Conservation (phyloP, 176 grass and related monocot species). For the Zoysia pacifica region DNA sequence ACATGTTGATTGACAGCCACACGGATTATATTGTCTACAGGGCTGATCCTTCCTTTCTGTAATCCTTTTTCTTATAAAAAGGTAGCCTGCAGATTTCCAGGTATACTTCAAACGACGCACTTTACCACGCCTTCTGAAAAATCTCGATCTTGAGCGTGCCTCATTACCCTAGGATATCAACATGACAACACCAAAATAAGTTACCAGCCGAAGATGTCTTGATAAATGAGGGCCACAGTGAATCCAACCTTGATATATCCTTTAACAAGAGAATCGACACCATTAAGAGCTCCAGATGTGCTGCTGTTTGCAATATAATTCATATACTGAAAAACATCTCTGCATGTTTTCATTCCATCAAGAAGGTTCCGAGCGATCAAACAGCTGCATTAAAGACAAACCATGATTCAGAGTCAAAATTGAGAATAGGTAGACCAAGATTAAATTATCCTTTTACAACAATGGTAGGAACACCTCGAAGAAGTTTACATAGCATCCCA, state of each 20-base stretch:
- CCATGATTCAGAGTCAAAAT: conserved; percentile 31
- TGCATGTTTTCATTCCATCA: conserved; percentile 95
- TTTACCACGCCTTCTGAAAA: conserved; percentile 79
- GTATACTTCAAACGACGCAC: conserved; percentile 92
- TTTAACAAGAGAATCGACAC: conserved; percentile 82
- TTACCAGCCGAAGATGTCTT: conserved; percentile 4
- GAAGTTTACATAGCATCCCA: conserved; percentile 1
- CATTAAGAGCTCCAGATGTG: conserved; percentile 60
- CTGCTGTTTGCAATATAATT: conserved; percentile 70
- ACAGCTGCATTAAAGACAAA: conserved; percentile 62
- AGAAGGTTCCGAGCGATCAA: conserved; percentile 91
- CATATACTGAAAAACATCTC: conserved; percentile 87
- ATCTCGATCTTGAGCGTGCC: conserved; percentile 71
- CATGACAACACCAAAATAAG: conserved; percentile 39
- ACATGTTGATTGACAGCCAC: conserved; percentile 89
- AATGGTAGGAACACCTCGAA: neutral
- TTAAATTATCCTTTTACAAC: neutral
- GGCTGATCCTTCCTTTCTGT: conserved; percentile 95
- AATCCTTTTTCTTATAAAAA: conserved; percentile 94
- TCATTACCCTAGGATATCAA: conserved; percentile 61
- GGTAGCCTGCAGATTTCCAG: conserved; percentile 92
- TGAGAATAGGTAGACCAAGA: conserved; percentile 26
- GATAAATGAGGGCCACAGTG: neutral
- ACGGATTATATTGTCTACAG: conserved; percentile 89
- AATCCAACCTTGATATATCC: conserved; percentile 77